Evolutionary conservation across 1,284 basidiomycete genomes (phyloP), one percentile per base, ranked within the genome.

Genomic region (Boletellus sp.): DNA sequence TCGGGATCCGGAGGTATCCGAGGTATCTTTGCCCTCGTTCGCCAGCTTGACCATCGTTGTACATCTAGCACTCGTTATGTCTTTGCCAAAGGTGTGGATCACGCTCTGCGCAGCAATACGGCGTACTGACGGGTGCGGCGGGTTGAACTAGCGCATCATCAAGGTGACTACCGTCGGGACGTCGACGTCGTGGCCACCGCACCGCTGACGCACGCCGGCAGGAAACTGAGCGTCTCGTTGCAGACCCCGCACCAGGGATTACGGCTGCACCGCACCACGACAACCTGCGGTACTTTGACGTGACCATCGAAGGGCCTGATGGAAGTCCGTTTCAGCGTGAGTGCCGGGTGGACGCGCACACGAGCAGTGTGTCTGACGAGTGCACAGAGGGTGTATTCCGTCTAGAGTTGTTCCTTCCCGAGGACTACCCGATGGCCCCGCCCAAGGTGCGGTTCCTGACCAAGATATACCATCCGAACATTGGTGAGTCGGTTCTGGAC

Each of bases 381-480:
- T 18, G 13, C 8, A 18, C 49, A 97, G 95, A 86, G 63, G 97
- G 97, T 24, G 76, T 89, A 16, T 99, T 99, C 78, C 91, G 88
- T 65, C 81, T 98, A 33, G 97, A 99, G 73, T 79, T 99, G 43
- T 99, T 98, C 76, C 77, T 99, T 41, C 95, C 97, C 2, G 96
- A 98, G 71, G 96, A 98, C 69, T 99, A 99, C 72, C 96, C 96
- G 2, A 98, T 99, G 96, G 91, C 90, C 48, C 95, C 97, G 0
- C 97, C 97, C 30, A 99, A 98, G 75, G 97, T 99, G 52, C 84
- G 97, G 58, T 99, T 99, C 78, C 76, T 98, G 61, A 98, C 96
- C 56, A 97, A 97, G 86, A 97, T 99, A 78, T 99, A 99, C 78
- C 97, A 99, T 74, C 97, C 97, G 35, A 99, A 99, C 74, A 99